These are phyloP conservation scores for Linnemannia schmuckeri DNA, from an alignment of 192 early-diverging fungal species.

Conservation along the genomic window DNA sequence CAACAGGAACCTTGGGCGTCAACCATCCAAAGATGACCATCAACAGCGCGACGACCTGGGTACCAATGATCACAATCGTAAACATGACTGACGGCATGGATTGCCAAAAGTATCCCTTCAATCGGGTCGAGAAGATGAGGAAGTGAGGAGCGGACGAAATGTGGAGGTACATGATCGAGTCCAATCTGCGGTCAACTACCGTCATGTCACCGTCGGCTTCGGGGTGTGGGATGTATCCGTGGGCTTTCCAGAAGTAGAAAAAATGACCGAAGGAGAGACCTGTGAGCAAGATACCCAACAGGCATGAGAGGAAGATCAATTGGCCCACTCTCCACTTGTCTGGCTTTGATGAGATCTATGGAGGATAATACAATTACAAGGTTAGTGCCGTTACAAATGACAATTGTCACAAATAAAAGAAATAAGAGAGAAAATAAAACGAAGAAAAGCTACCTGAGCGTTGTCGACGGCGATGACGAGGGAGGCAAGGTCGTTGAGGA, in stretches of 20 bases:
- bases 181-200: slow-evolving; percentile 59
- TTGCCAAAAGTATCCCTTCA: slow-evolving; percentile 88
- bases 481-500: slow-evolving; percentile 90
- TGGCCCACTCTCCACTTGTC: slow-evolving; percentile 97
- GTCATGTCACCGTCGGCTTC: slow-evolving; percentile 40
- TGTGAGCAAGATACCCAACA: slow-evolving; percentile 82
- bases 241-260: slow-evolving; percentile 80
- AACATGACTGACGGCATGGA: slow-evolving; percentile 83
- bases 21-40: slow-evolving; percentile 77
- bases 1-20: slow-evolving; percentile 69
- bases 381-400: background rate
- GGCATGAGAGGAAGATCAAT: slow-evolving; percentile 81
- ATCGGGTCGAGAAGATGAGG: slow-evolving; percentile 92
- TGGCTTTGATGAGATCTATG: slow-evolving; percentile 78
- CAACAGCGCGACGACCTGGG: slow-evolving; percentile 90
- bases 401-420: background rate
- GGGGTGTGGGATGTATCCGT: slow-evolving; percentile 42
- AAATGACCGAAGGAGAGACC: slow-evolving; percentile 85
- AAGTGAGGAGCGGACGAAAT: slow-evolving; percentile 92
- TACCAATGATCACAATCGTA: slow-evolving; percentile 82
- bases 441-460: slow-evolving; percentile 60
- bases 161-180: slow-evolving; percentile 95
- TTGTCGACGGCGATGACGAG: slow-evolving; percentile 95
- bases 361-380: background rate
- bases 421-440: background rate